phyloP scores from a whole-genome alignment of 257 asterid genomes.

The Solanum sejunctum region DNA sequence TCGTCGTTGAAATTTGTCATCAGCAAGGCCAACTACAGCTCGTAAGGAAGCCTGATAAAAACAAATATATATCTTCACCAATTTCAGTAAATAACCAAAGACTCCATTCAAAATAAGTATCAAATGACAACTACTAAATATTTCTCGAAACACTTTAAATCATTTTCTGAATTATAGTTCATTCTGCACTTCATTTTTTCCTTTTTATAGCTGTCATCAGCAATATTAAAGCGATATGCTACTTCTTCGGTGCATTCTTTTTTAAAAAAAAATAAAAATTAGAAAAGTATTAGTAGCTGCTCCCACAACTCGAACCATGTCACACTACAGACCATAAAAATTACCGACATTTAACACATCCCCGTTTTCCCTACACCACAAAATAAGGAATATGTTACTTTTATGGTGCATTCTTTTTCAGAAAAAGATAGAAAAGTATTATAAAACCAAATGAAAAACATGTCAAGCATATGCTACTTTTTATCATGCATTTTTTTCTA shows the following conservation, averaged over 20 bases:
- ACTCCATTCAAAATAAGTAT: background rate
- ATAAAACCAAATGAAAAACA: background rate
- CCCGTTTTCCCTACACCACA: background rate
- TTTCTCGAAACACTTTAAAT: background rate
- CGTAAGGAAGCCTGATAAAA: conserved; percentile 9
- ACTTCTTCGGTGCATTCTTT: background rate
- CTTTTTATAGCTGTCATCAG: background rate
- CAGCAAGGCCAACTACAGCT: background rate
- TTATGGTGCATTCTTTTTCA: background rate
- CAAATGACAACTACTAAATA: background rate
- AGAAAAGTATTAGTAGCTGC: background rate
- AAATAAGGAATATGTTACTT: background rate
- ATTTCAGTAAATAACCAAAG: background rate
- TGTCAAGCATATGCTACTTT: background rate
- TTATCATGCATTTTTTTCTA: background rate
- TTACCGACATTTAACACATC: background rate
- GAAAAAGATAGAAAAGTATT: background rate
- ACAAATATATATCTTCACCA: background rate
- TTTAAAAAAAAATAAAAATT: background rate
- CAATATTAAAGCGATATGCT: background rate
- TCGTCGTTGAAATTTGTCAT: conserved; percentile 22
- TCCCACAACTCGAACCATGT: background rate
- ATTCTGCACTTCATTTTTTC: background rate
- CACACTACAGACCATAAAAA: background rate
- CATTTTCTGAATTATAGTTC: background rate